A percentile compares a stretch with the other conserved stretches of the same genome.
Evolutionary conservation across 805 yeast species (phyloP).

Genomic region (Schwanniomyces pseudopolymorphus): DNA sequence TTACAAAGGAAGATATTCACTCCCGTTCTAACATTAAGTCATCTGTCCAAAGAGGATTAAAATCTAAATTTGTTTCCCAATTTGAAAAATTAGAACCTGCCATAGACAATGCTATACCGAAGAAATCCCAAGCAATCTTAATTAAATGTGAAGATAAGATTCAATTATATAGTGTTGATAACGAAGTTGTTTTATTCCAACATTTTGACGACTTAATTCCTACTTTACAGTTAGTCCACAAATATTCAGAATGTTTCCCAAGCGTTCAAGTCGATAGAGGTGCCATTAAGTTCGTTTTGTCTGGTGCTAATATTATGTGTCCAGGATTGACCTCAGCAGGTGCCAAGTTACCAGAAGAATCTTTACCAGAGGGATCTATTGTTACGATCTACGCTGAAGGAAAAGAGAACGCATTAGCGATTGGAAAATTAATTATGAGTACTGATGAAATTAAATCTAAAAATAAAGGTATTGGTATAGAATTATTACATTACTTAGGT

Average conservation of each 20-base stretch:
- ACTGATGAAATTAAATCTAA: slow-evolving; percentile 80
- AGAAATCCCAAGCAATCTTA: slow-evolving; percentile 76
- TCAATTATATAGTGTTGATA: slow-evolving; percentile 71
- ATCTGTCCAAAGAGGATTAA: slow-evolving; percentile 89
- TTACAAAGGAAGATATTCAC: slow-evolving; percentile 83
- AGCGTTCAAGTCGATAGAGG: slow-evolving; percentile 91
- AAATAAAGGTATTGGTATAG: slow-evolving; percentile 90
- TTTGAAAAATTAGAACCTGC: slow-evolving; percentile 73
- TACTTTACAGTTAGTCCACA: slow-evolving; percentile 69
- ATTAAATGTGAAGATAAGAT: slow-evolving; percentile 89
- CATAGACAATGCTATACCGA: slow-evolving; percentile 82
- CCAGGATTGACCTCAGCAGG: slow-evolving; percentile 90
- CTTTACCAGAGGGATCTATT: slow-evolving; percentile 62
- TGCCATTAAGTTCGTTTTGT: slow-evolving; percentile 90
- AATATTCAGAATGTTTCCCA: slow-evolving; percentile 82
- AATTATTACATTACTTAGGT: slow-evolving; percentile 77
- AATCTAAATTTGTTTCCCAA: slow-evolving; percentile 67
- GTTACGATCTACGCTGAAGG: slow-evolving; percentile 91
- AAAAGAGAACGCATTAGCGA: slow-evolving; percentile 84
- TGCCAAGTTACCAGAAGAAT: slow-evolving; percentile 75
- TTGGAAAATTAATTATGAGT: slow-evolving; percentile 85
- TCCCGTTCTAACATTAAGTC: slow-evolving; percentile 90
- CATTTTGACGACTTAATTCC: slow-evolving; percentile 82
- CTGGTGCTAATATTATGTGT: slow-evolving; percentile 97
- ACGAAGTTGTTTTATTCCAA: slow-evolving; percentile 75